These are phyloP conservation scores for Hevea brasiliensis DNA, from an alignment of 345 rosid genomes.

Conservation along the genomic window DNA sequence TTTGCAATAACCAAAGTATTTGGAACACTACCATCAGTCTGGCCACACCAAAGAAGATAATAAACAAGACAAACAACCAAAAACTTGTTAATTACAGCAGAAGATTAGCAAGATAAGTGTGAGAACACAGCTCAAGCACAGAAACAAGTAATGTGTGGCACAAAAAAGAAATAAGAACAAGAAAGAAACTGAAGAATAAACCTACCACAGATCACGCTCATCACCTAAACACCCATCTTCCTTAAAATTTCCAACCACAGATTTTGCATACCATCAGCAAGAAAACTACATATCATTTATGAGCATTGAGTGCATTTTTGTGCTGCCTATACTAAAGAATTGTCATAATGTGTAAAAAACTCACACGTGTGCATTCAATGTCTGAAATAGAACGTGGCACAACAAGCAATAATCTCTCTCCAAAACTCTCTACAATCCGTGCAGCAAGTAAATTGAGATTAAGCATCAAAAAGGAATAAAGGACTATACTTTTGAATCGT, in stretches of 20 bases:
- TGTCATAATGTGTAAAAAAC: neutral
- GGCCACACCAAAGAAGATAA: slow-evolving; percentile 19
- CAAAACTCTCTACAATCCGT: neutral
- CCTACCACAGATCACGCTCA: neutral
- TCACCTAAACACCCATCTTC: neutral
- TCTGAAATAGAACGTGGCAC: neutral
- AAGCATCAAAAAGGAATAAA: neutral
- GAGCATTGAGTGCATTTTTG: neutral
- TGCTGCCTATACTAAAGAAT: neutral
- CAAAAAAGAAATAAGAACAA: neutral
- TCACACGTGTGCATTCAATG: neutral
- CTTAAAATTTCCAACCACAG: neutral
- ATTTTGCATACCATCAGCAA: neutral
- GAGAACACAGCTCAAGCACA: neutral
- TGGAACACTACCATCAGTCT: slow-evolving; percentile 94
- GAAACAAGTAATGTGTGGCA: neutral
- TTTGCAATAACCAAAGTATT: slow-evolving; percentile 89
- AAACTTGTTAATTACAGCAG: neutral
- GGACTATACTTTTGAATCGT: no score
- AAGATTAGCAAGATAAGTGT: neutral
- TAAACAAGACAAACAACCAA: slow-evolving; percentile 8
- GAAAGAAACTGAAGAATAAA: neutral
- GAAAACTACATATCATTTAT: neutral
- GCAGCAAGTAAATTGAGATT: neutral
- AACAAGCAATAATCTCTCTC: neutral